Conservation (phyloP, 2,329 filamentous ascomycete species). For the Zymoseptoria brevis region DNA sequence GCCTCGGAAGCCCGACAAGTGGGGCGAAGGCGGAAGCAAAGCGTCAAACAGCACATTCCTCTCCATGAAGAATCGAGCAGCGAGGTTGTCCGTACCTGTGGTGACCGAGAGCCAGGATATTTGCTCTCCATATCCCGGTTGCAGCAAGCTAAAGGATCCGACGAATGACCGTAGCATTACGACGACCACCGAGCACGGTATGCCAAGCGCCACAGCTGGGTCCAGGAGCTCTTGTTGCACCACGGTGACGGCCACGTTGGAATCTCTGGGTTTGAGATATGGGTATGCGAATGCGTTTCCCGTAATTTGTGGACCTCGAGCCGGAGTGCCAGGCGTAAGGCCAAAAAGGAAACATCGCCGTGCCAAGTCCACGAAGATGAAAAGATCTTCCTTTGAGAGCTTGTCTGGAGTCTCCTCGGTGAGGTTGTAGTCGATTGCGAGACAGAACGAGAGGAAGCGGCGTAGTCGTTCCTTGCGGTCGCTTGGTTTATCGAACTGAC, state of each 20-base stretch:
- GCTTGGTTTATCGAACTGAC: too few relatives aligned
- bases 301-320: too few relatives aligned
- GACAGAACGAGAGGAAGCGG: slow-evolving; percentile 1
- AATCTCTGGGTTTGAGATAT: not conserved
- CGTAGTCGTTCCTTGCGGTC: not conserved
- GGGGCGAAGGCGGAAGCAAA: not conserved
- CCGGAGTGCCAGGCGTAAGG: too few relatives aligned
- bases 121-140: not conserved
- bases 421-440: slow-evolving; percentile 1
- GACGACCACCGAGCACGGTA: not conserved
- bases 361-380: too few relatives aligned
- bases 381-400: slow-evolving; percentile 1
- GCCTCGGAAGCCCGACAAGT: not conserved
- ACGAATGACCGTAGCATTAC: not conserved
- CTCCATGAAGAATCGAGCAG: not conserved
- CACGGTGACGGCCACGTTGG: not conserved
- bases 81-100: not conserved
- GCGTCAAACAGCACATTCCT: not conserved
- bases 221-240: not conserved
- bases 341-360: too few relatives aligned
- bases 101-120: not conserved
- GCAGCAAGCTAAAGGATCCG: not conserved
- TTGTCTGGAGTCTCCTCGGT: not conserved
- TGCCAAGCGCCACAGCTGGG: not conserved
- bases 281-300: too few relatives aligned